Evolutionary conservation across 345 rosid genomes (phyloP).

Genomic region (Theobroma cacao): DNA sequence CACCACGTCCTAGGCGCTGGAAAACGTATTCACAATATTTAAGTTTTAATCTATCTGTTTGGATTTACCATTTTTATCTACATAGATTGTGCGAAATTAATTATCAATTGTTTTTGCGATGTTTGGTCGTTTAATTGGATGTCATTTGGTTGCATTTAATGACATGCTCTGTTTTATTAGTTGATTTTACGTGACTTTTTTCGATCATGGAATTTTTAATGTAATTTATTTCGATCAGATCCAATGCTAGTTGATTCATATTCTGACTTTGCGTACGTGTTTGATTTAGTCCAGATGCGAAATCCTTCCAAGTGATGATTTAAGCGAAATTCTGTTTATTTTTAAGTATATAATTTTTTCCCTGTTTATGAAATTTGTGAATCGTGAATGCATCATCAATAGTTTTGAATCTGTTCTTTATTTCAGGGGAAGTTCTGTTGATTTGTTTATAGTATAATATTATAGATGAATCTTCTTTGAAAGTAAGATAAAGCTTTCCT

Average conservation of each 20-base stretch:
- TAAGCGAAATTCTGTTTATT: neutral
- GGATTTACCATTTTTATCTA: neutral
- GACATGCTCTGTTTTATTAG: neutral
- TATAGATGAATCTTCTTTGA: neutral
- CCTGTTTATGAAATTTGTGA: neutral
- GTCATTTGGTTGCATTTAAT: neutral
- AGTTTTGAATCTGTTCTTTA: neutral
- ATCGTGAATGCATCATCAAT: neutral
- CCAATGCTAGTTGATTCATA: neutral
- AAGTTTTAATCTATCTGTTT: neutral
- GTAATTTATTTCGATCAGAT: neutral
- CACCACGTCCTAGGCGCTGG: conserved; percentile 93
- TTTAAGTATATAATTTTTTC: too few relatives aligned
- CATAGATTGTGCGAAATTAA: neutral
- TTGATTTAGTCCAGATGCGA: neutral
- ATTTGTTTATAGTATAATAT: neutral
- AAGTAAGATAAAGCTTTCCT: neutral
- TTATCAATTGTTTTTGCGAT: neutral
- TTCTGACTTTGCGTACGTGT: neutral
- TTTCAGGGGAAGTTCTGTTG: neutral
- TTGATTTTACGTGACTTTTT: neutral
- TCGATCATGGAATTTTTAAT: neutral
- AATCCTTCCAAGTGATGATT: neutral
- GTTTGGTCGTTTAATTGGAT: neutral
- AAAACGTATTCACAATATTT: conserved; percentile 45